These are phyloP conservation scores for Fusarium guadeloupense DNA, from an alignment of 2,329 filamentous ascomycete genomes.

Conservation along the genomic window DNA sequence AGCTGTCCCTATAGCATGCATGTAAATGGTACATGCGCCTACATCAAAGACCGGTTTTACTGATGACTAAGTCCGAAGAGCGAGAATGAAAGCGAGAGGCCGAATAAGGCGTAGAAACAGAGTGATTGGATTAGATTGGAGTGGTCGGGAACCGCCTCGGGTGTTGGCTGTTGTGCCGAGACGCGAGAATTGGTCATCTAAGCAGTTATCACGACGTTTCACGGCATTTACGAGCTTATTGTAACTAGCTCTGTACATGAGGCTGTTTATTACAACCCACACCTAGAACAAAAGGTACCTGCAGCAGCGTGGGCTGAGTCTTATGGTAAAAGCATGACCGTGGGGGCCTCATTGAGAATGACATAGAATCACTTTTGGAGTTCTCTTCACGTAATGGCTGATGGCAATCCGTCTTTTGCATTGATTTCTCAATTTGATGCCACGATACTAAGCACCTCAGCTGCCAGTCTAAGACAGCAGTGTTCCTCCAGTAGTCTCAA, in stretches of 20 bases:
- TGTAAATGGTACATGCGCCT: too few relatives aligned
- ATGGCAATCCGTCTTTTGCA: too few relatives aligned
- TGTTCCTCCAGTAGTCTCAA: conserved; percentile 35
- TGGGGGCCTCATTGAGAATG: neutral
- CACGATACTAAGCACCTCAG: neutral
- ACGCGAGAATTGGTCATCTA: neutral
- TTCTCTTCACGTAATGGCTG: too few relatives aligned
- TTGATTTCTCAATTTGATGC: too few relatives aligned
- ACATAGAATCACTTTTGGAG: too few relatives aligned
- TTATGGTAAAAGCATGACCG: neutral
- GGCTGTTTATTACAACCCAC: neutral
- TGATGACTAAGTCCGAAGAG: conserved; percentile 18
- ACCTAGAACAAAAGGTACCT: neutral
- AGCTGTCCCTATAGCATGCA: too few relatives aligned
- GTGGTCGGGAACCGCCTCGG: neutral
- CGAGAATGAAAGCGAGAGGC: conserved; percentile 17
- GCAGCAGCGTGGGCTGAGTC: neutral
- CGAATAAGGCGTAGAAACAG: conserved; percentile 6
- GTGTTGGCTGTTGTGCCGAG: conserved; percentile 7
- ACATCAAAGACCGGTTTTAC: neutral
- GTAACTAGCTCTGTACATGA: neutral
- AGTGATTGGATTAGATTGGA: neutral
- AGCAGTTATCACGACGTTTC: neutral
- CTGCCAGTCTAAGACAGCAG: conserved; percentile 17
- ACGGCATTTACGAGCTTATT: conserved; percentile 9